Conservation (phyloP, 805 yeast genomes). For the Ogataea trehaloabstinens region DNA sequence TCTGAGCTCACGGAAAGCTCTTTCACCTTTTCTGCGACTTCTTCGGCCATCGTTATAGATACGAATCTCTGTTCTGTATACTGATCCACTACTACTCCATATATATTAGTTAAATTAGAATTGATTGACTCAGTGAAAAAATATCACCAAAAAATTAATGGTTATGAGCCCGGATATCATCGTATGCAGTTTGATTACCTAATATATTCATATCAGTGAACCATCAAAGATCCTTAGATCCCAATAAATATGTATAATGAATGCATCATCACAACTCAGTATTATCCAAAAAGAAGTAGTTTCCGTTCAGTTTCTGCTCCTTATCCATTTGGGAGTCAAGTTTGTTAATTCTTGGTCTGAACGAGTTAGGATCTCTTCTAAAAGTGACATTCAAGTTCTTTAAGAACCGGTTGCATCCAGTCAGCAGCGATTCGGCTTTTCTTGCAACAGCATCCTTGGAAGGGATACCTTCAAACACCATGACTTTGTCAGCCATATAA, state of each 20-base stretch:
- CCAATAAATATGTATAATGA: neutral
- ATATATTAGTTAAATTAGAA: neutral
- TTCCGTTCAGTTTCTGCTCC: constrained; percentile 90
- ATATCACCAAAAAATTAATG: neutral
- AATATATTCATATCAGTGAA: too few relatives aligned
- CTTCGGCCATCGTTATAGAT: constrained; percentile 29
- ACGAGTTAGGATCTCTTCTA: constrained; percentile 98
- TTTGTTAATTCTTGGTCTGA: constrained; percentile 98
- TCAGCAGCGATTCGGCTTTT: constrained; percentile 86
- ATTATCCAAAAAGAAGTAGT: constrained; percentile 92
- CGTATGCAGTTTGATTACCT: too few relatives aligned
- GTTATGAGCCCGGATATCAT: constrained; percentile 5
- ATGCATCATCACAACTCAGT: constrained; percentile 33
- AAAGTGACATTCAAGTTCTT: constrained; percentile 96
- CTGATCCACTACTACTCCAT: neutral
- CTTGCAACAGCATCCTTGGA: constrained; percentile 82
- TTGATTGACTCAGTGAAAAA: neutral
- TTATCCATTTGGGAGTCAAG: constrained; percentile 98
- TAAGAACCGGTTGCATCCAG: constrained; percentile 96
- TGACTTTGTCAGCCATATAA: constrained; percentile 96
- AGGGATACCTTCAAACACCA: constrained; percentile 96
- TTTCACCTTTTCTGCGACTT: constrained; percentile 28
- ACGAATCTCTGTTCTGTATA: too few relatives aligned
- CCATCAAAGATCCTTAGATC: too few relatives aligned
- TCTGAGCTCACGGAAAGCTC: constrained; percentile 19